Base-by-base conservation (phyloP, 2,329 filamentous ascomycete species). In the Teratosphaeria pseudoeucalypti region DNA sequence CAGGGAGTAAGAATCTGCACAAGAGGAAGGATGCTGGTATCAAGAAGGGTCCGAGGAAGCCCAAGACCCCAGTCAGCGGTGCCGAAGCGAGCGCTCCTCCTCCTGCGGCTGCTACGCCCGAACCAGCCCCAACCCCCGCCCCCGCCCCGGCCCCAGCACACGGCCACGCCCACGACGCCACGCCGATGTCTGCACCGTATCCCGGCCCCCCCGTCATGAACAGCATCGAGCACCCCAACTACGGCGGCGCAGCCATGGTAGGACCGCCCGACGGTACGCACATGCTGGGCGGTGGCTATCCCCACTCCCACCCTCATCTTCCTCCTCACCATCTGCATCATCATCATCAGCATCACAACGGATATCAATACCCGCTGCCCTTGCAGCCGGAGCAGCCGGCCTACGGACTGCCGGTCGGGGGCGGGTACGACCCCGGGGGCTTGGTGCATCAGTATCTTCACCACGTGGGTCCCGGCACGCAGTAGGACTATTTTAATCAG, bases 11-110 rank as follows among this genome's bases (percentile, higher is more conserved):
- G 67, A 79, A 79, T 54, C 66, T 73, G 32, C 72, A 74, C 29
- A 71, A 75, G 59, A 71, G 78, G 23, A 76, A 74, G 56, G 78
- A 79, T 61, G 77, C 74, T 34, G 77, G 78, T 2, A 73, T 79
- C 59, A 78, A 79, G 62, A 80, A 80, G 60, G 78, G 78, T 2
- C 78, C 78, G 5, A 69, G 77, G 14, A 69, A 69, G 60, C 62
- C 60, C 19, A 67, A 67, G 59, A 47, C 37, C 6, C 53, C 53
- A 0, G 43, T 9, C 19, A 49, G 43, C 19, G 10, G 43, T 49
- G 43, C 43, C 5, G 43, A 49, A 10, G 43, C n/a, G 4, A 11
- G 16, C n/a, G 19, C 43, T 49, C 16, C 6, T 10, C 9, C 16
- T 49, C 16, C 43, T 49, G 1, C 43, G 10, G 43, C 16, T 26